Evolutionary conservation across 805 yeast genomes (phyloP).

Genomic region (Metschnikowia amazonensis): DNA sequence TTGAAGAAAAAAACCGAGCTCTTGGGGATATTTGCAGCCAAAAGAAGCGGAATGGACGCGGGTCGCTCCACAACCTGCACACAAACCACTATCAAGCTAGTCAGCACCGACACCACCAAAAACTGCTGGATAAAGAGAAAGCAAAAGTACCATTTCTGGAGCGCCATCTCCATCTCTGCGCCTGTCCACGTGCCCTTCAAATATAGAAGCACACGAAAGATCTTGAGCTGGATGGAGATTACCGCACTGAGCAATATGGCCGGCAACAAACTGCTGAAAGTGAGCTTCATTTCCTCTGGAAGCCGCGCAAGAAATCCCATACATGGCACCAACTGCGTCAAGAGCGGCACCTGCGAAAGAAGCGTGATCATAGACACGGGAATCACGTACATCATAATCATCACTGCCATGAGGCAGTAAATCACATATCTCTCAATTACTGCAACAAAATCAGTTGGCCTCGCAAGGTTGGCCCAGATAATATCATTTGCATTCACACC

Average conservation of each 20-base stretch:
- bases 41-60: constrained; percentile 61
- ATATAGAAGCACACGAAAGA: constrained; percentile 52
- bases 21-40: constrained; percentile 78
- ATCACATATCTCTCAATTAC: constrained; percentile 45
- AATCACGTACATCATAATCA: constrained; percentile 64
- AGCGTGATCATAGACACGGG: constrained; percentile 82
- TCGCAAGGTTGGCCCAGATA: constrained; percentile 61
- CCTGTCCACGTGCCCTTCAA: constrained; percentile 60
- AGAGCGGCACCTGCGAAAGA: constrained; percentile 66
- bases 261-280: constrained; percentile 63
- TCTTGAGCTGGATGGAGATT: constrained; percentile 56
- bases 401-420: constrained; percentile 40
- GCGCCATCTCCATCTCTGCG: constrained; percentile 60
- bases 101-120: constrained; percentile 78
- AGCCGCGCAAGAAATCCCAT: constrained; percentile 50
- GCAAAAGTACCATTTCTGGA: constrained; percentile 73
- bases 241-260: constrained; percentile 60
- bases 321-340: constrained; percentile 59
- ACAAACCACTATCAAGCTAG: constrained; percentile 64
- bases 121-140: constrained; percentile 82
- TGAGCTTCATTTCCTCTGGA: constrained; percentile 51
- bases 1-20: constrained; percentile 85
- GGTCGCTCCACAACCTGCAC: constrained; percentile 66
- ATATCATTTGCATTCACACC: constrained; percentile 66
- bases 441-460: constrained; percentile 33